Evolutionary conservation across 106 monocot species (phyloP).

Genomic region (Dendrobium chrysotoxum): DNA sequence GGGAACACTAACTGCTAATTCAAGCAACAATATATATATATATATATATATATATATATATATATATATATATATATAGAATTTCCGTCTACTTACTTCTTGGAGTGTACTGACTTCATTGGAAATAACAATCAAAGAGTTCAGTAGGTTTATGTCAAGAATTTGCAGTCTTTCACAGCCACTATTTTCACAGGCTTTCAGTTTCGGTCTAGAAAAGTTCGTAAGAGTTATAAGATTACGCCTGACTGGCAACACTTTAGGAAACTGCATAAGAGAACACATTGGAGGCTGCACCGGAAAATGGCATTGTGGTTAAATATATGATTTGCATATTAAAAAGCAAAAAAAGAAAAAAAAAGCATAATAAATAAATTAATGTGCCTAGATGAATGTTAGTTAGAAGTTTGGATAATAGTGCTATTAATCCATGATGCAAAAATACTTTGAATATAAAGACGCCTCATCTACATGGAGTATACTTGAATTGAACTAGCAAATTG

Average conservation of each 20-base stretch:
- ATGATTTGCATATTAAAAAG: background rate
- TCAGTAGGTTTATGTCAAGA: constrained; percentile 30
- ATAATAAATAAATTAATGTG: too few species aligned
- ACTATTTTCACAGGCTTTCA: background rate
- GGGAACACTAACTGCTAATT: background rate
- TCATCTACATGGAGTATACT: background rate
- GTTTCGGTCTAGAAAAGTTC: constrained; percentile 1
- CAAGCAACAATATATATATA: background rate
- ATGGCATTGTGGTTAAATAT: background rate
- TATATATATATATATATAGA: background rate
- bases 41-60: background rate
- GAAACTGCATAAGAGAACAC: constrained; percentile 64
- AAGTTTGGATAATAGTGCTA: background rate
- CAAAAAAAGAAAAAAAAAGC: background rate
- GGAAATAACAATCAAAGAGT: constrained; percentile 45
- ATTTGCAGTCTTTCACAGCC: constrained; percentile 4
- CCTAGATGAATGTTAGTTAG: background rate
- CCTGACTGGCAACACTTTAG: constrained; percentile 25
- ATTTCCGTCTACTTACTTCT: constrained; percentile 8
- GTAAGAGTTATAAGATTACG: background rate
- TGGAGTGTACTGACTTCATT: constrained; percentile 23
- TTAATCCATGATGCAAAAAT: background rate
- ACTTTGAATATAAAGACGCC: background rate
- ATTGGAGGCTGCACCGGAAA: constrained; percentile 47
- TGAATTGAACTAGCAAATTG: background rate